A percentile compares a stretch with the other conserved stretches of the same genome.
These are phyloP conservation scores for Eucalyptus paniculata DNA, from an alignment of 345 rosid genomes.

Conservation along the genomic window DNA sequence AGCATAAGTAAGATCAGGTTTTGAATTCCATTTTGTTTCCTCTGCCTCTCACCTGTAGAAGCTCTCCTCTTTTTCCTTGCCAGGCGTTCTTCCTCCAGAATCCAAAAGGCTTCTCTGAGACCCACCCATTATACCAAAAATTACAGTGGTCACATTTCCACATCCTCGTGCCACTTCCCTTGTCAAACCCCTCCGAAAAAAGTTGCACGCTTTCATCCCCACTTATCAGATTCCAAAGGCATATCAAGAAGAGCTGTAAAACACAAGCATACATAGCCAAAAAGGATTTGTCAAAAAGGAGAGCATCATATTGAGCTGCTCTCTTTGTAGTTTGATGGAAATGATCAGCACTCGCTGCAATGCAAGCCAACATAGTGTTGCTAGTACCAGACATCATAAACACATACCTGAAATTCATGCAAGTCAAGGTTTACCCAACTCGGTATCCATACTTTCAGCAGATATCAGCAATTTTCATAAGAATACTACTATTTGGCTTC, in stretches of 20 bases:
- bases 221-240: not conserved
- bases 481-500: not conserved
- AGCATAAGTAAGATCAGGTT: not conserved
- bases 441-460: not conserved
- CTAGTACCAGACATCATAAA: not conserved
- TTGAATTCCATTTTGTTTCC: not conserved
- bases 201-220: not conserved
- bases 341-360: not conserved
- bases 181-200: not conserved
- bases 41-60: not conserved
- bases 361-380: not conserved
- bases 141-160: not conserved
- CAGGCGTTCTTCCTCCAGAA: slow-evolving; percentile 24
- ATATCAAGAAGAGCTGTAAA: not conserved
- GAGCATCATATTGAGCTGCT: not conserved
- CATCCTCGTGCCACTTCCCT: not conserved
- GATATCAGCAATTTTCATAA: not conserved
- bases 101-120: slow-evolving; percentile 29
- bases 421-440: not conserved
- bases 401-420: not conserved
- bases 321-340: not conserved
- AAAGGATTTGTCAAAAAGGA: not conserved
- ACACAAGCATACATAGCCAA: not conserved
- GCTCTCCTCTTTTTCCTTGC: slow-evolving; percentile 20
- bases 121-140: not conserved